phyloP scores from a whole-genome alignment of 257 asterid genomes.

The Solanum chilense region DNA sequence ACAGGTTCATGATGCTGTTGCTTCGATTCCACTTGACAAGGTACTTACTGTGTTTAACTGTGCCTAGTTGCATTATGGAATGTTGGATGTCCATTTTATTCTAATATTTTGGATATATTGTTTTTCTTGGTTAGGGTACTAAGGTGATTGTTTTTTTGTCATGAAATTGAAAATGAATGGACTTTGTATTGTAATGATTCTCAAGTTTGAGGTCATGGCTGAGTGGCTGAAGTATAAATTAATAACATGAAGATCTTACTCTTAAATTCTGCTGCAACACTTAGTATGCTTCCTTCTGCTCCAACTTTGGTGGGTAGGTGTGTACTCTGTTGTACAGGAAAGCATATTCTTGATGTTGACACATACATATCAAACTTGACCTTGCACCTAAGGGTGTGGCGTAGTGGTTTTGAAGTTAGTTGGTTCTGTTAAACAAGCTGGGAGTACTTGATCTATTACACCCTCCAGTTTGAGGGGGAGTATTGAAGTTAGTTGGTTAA shows the following conservation, averaged over 20 bases:
- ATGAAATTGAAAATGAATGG: not conserved
- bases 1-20: slow-evolving; percentile 73
- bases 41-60: slow-evolving; percentile 13
- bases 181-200: not conserved
- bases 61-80: not conserved
- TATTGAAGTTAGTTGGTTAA: no score
- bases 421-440: no score
- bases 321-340: not conserved
- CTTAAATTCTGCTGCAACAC: not conserved
- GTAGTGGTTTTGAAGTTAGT: no score
- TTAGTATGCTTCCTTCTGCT: not conserved
- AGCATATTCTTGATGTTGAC: not conserved
- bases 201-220: not conserved
- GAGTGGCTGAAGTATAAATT: not conserved
- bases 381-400: not conserved
- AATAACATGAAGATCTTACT: not conserved
- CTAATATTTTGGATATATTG: not conserved
- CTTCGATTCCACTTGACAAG: slow-evolving; percentile 79
- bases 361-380: not conserved
- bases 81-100: not conserved
- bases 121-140: not conserved
- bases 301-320: not conserved
- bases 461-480: no score
- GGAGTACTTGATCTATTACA: no score
- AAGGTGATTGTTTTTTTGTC: not conserved